Base-by-base conservation (phyloP, 1,284 basidiomycete genomes). In the Tremellales sp. region DNA sequence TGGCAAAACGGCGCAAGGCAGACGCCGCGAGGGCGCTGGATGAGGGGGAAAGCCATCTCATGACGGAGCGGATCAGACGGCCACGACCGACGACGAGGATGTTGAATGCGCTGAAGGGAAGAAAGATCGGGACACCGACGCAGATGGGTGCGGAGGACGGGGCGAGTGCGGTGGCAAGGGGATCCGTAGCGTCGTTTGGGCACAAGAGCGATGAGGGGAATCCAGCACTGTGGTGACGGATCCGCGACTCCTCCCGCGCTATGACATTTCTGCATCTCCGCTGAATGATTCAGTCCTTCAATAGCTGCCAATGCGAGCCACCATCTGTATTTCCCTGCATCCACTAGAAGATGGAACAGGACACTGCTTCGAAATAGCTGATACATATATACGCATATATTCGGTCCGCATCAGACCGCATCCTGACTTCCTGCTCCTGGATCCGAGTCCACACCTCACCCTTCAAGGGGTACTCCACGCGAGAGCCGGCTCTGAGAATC, bases 61-160 rank as follows among this genome's bases (percentile, higher is more conserved):
- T 39, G 1, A 22, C 22, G 7, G 4, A 36, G 4, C 40, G 40
- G 25, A 39, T 18, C 4, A 33, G n/a, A 13, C 38, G 43, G 10
- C n/a, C 28, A 9, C 32, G 51, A 27, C 49, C 47, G 8, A 46
- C 48, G 2, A 58, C 56, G 3, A 44, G 44, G 31, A 22, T 61
- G 10, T 16, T 61, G 35, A 51, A 57, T 14, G 57, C 55, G 14
- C 40, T 59, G 18, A 48, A 32, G 28, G 45, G 51, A n/a, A 53
- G 43, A 27, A 51, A 57, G 25, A 61, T 59, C 40, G 49, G 44
- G 36, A 26, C 41, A 5, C 57, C 57, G 5, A 36, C 52, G 4
- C 40, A 46, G 6, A 48, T 32, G 22, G 55, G 53, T 14, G 44
- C 51, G 36, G 52, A 52, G 14, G 16, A 9, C 27, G 28, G 24